phyloP scores from a whole-genome alignment of 768 basidiomycete genomes.

The Mycena polygramma region DNA sequence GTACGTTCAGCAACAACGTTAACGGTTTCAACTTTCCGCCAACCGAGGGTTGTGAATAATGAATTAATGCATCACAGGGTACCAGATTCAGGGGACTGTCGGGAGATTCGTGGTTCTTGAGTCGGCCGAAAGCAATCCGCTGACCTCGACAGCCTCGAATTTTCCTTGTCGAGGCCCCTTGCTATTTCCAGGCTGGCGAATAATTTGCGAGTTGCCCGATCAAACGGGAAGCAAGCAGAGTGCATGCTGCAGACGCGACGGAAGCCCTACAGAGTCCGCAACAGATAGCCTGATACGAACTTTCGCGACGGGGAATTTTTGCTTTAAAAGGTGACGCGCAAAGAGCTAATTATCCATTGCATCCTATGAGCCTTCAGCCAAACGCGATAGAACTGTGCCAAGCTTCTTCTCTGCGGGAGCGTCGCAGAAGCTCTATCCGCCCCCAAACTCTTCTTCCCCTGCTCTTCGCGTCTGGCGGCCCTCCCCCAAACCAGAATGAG shows the following conservation, averaged over 20 bases:
- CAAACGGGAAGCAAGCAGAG: constrained; percentile 7
- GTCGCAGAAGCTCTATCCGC: constrained; percentile 56
- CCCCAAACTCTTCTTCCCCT: constrained; percentile 47
- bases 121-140: not conserved
- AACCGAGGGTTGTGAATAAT: not conserved
- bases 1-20: not conserved
- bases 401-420: constrained; percentile 48
- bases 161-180: not conserved
- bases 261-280: not conserved
- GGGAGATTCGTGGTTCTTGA: not conserved
- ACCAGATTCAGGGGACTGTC: not conserved
- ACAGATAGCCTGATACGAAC: not conserved
- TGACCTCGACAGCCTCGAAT: not conserved
- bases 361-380: constrained; percentile 50
- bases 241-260: constrained; percentile 8
- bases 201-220: constrained; percentile 16
- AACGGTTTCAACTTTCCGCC: constrained; percentile 2
- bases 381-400: constrained; percentile 52
- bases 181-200: constrained; percentile 4
- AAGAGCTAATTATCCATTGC: constrained; percentile 37
- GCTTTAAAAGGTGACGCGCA: constrained; percentile 7
- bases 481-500: constrained; percentile 41
- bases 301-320: constrained; percentile 35
- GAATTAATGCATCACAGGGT: too few relatives aligned
- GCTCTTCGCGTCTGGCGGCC: constrained; percentile 38